Base-by-base conservation (phyloP, 148 eudicot species). In the Amaranthus cruentus region DNA sequence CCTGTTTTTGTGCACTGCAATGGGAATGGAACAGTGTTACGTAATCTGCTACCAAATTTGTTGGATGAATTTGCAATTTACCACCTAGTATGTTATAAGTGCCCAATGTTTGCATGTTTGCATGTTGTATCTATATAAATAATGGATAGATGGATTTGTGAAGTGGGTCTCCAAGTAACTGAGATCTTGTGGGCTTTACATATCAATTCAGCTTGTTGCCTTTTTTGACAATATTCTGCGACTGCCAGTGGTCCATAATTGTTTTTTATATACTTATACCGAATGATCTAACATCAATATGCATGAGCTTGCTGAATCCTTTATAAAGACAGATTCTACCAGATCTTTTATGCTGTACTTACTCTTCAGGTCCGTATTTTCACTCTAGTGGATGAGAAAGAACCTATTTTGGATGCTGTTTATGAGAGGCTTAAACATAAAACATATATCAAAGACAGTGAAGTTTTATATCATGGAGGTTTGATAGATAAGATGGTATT, bases 401-500 rank as follows among this genome's bases (percentile, higher is more conserved):
- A 89, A 76, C 86, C 90, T 43, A 80, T 89, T 13, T 77, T 91
- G 68, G 97, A 91, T 84, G 85, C 97, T 59, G 87, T 91, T 55
- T 81, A 91, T 76, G 97, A 88, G 79, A 86, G 84, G 81, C 84
- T 91, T 65, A 81, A 87, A 67, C 91, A 88, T 68, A 89, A 79
- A 74, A 84, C 92, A 73, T 91, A 89, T 66, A 89, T 89, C 15
- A 79, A 78, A 75, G 89, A 84, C 75, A 86, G 92, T 83, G 81
- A 48, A 75, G 79, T 88, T 73, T 72, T 91, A 11, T 75, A 76
- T 75, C 88, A 42, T 48, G 88, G 90, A 54, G 92, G 92, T 66
- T 73, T 85, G 21, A 74, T 88, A 52, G 94, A 88, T 63, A 89
- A 91, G 82, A 91, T 91, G 94, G 89, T 88, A 65, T 91, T 89